Evolutionary conservation across 2,329 filamentous ascomycete genomes (phyloP).

Genomic region (Orbilia brochopaga): DNA sequence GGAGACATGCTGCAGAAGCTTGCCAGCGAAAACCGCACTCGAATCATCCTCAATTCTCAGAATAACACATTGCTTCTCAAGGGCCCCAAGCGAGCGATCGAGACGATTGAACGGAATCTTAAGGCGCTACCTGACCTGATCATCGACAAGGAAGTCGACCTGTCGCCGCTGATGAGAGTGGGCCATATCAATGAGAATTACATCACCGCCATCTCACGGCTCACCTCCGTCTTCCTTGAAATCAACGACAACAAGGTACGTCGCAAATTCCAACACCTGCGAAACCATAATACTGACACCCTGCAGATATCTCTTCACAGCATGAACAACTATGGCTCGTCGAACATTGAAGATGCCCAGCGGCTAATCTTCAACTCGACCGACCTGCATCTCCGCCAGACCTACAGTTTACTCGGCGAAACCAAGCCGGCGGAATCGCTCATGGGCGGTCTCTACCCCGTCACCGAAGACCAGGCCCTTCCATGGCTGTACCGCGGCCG

Average conservation of each 20-base stretch:
- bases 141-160: slow-evolving; percentile 49
- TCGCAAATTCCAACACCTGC: neutral
- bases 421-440: slow-evolving; percentile 10
- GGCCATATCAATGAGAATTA: slow-evolving; percentile 51
- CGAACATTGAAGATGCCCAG: slow-evolving; percentile 52
- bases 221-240: slow-evolving; percentile 54
- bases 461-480: slow-evolving; percentile 51
- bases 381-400: slow-evolving; percentile 52
- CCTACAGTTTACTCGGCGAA: slow-evolving; percentile 49
- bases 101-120: slow-evolving; percentile 50
- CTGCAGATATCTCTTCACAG: slow-evolving; percentile 52
- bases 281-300: slow-evolving; percentile 4
- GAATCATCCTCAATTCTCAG: slow-evolving; percentile 52
- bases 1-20: slow-evolving; percentile 45
- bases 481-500: slow-evolving; percentile 53
- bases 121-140: slow-evolving; percentile 44
- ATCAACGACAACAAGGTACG: slow-evolving; percentile 50
- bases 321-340: slow-evolving; percentile 32
- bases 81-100: slow-evolving; percentile 52
- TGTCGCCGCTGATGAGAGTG: slow-evolving; percentile 51
- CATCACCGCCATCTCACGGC: slow-evolving; percentile 52
- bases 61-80: slow-evolving; percentile 45
- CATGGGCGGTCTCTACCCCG: slow-evolving; percentile 52
- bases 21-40: slow-evolving; percentile 45
- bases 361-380: slow-evolving; percentile 54